Evolutionary conservation across 257 asterid species (phyloP), one percentile per base, ranked within the genome.

Genomic region (Buddleja alternifolia): DNA sequence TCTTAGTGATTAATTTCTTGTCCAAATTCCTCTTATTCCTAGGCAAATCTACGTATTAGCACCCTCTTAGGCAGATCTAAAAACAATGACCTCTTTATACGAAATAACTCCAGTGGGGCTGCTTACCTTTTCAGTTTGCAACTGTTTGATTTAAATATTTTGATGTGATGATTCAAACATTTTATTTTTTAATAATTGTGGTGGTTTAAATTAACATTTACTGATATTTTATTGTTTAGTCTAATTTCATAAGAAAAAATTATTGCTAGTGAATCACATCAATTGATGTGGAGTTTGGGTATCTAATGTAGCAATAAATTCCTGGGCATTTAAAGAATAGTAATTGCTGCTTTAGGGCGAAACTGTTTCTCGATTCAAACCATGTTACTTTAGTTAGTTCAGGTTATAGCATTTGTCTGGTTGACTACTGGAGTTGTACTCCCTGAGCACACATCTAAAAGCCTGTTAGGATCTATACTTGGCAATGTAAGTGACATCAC

Each of bases 391-490:
- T n/a, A n/a, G n/a, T n/a, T n/a, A n/a, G n/a, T n/a, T n/a, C n/a
- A n/a, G n/a, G n/a, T n/a, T n/a, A n/a, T n/a, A n/a, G n/a, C n/a
- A n/a, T n/a, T n/a, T n/a, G n/a, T n/a, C n/a, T n/a, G n/a, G n/a
- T n/a, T n/a, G n/a, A n/a, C n/a, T n/a, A n/a, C n/a, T n/a, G n/a
- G n/a, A n/a, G n/a, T n/a, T n/a, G n/a, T 8, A 60, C 36, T 60
- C 34, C 47, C 6, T 32, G 60, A 4, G 24, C n/a, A n/a, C n/a
- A 46, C 69, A 60, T 50, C 40, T 20, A 54, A 14, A 25, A 56
- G 52, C 76, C 47, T 75, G 32, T 10, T 56, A 57, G 9, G 37
- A 64, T 57, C 17, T 47, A 56, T 55, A 24, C 21, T 60, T 60
- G 14, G 59, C 67, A 11, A 17, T 14, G 19, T 8, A 36, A 10